Evolutionary conservation across 2,329 filamentous ascomycete genomes (phyloP).

Genomic region (Aspergillus pseudonomiae): DNA sequence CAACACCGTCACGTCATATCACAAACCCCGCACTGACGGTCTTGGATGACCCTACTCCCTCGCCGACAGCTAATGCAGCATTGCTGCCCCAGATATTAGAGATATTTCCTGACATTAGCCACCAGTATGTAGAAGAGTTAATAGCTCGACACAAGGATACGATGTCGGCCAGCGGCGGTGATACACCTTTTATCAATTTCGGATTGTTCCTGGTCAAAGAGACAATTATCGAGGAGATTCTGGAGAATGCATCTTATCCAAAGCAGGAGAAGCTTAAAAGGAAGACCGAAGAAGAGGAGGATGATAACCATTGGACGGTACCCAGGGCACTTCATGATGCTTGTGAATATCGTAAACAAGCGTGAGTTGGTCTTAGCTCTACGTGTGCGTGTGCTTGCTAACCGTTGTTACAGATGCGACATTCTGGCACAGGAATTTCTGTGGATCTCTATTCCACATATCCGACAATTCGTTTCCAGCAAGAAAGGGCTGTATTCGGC

Average conservation of each 20-base stretch:
- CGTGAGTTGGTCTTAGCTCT: slow-evolving; percentile 18
- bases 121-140: slow-evolving; percentile 43
- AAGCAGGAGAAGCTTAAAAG: slow-evolving; percentile 43
- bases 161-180: not conserved
- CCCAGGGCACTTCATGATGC: slow-evolving; percentile 28
- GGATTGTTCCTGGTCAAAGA: slow-evolving; percentile 19
- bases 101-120: slow-evolving; percentile 54
- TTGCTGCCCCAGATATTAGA: slow-evolving; percentile 42
- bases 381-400: too few species aligned
- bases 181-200: not conserved
- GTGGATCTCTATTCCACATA: slow-evolving; percentile 39
- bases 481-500: slow-evolving; percentile 34
- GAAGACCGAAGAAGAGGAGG: slow-evolving; percentile 37
- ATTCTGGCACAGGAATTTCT: slow-evolving; percentile 40
- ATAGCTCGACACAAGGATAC: slow-evolving; percentile 27
- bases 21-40: not conserved
- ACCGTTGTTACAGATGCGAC: slow-evolving; percentile 25
- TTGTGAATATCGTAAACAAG: slow-evolving; percentile 23
- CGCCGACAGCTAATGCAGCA: slow-evolving; percentile 2
- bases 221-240: slow-evolving; percentile 47
- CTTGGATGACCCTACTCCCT: slow-evolving; percentile 2
- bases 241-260: slow-evolving; percentile 47
- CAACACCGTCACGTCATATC: not conserved
- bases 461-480: slow-evolving; percentile 37
- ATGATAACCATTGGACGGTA: slow-evolving; percentile 30